Evolutionary conservation across 78 protist genomes (phyloP).

Genomic region (Cyanophora paradoxa): DNA sequence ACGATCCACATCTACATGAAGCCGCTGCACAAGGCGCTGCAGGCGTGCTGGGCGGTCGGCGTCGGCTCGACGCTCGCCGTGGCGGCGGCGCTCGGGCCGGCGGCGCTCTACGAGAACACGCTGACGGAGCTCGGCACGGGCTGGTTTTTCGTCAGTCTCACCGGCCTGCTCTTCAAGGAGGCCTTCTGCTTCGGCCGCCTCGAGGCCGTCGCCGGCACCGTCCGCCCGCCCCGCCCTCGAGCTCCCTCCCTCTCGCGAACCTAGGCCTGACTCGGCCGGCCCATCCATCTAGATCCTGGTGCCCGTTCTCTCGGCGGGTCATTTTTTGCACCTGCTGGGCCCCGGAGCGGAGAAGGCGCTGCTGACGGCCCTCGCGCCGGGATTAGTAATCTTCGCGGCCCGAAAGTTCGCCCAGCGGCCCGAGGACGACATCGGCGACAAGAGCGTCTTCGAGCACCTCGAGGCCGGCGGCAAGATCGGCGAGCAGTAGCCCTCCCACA

Average conservation of each 20-base stretch:
- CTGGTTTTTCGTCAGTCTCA: not conserved
- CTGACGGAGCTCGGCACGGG: not conserved
- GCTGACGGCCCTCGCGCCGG: too few species aligned
- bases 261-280: not conserved
- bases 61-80: not conserved
- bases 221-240: not conserved
- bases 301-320: not conserved
- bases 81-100: not conserved
- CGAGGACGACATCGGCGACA: constrained; percentile 12
- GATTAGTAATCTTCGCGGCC: not conserved
- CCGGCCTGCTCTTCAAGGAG: constrained; percentile 7
- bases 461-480: not conserved
- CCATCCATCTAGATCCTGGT: not conserved
- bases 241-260: not conserved
- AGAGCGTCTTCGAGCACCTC: constrained; percentile 4
- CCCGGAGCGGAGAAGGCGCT: not conserved
- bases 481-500: too few species aligned
- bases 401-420: not conserved
- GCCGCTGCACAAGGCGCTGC: constrained; percentile 2
- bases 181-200: not conserved
- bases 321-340: not conserved
- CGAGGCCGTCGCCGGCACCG: not conserved
- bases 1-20: constrained; percentile 14
- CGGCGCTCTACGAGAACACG: not conserved
- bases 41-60: not conserved